Evolutionary conservation across 2,329 filamentous ascomycete species (phyloP).

Genomic region (Aspergillus sp.): DNA sequence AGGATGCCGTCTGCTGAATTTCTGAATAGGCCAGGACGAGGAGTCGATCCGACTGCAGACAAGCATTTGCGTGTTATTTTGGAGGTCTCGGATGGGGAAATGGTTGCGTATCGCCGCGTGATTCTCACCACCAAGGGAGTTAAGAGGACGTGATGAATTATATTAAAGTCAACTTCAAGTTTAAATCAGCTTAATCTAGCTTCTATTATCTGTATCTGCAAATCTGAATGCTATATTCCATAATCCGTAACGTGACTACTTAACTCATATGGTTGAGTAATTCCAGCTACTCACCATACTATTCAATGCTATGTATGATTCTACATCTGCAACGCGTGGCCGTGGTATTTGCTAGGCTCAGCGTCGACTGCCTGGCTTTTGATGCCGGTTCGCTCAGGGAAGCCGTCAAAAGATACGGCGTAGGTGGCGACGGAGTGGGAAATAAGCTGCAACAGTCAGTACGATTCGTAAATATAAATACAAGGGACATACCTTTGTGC

Average conservation of each 20-base stretch:
- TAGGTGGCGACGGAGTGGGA: conserved; percentile 24
- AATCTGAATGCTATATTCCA: too few species aligned
- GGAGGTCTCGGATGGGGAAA: conserved; percentile 2
- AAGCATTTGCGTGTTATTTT: conserved; percentile 6
- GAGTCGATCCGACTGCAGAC: conserved; percentile 1
- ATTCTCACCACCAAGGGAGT: neutral
- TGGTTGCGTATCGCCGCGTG: conserved; percentile 2
- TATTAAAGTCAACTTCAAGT: too few species aligned
- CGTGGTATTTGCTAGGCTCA: conserved; percentile 5
- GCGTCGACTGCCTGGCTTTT: neutral
- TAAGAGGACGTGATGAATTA: too few species aligned
- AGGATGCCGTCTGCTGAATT: too few species aligned
- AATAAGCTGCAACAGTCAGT: conserved; percentile 17
- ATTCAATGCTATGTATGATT: too few species aligned
- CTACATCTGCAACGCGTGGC: conserved; percentile 2
- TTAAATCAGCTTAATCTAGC: too few species aligned
- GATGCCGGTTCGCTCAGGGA: conserved; percentile 49
- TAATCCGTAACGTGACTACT: too few species aligned
- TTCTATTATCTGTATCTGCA: too few species aligned
- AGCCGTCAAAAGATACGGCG: conserved; percentile 55
- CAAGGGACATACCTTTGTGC: conserved; percentile 40
- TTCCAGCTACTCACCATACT: too few species aligned
- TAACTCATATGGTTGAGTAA: too few species aligned
- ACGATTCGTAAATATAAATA: conserved; percentile 13
- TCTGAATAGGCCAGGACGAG: neutral